Evolutionary conservation across 192 early-diverging fungal genomes (phyloP).

Genomic region (Podila clonocystis): DNA sequence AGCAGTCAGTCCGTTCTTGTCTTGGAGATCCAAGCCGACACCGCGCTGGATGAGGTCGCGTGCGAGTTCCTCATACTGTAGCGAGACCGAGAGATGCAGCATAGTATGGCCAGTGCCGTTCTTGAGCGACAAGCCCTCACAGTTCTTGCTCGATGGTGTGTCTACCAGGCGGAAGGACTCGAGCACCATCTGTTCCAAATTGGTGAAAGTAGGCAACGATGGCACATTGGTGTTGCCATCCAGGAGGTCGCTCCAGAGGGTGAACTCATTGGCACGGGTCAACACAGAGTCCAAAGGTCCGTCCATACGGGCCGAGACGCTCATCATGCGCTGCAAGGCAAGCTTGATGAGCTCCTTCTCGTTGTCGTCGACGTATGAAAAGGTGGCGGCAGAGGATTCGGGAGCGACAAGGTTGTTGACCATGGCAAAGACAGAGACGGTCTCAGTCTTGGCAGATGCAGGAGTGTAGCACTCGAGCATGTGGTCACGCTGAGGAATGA

Average conservation of each 20-base stretch:
- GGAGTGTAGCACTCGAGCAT: constrained; percentile 51
- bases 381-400: constrained; percentile 36
- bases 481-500: constrained; percentile 48
- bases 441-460: constrained; percentile 41
- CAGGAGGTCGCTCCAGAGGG: constrained; percentile 45
- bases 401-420: constrained; percentile 2
- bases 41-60: constrained; percentile 32
- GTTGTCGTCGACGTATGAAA: constrained; percentile 49
- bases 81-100: constrained; percentile 41
- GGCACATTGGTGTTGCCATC: constrained; percentile 10
- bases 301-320: constrained; percentile 46
- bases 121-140: constrained; percentile 26
- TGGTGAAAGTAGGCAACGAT: constrained; percentile 19
- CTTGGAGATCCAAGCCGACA: constrained; percentile 18
- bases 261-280: constrained; percentile 41
- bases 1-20: constrained; percentile 49
- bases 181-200: constrained; percentile 37
- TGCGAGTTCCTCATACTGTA: constrained; percentile 20
- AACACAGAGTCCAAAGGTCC: constrained; percentile 45
- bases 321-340: constrained; percentile 49
- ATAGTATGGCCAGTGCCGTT: constrained; percentile 45
- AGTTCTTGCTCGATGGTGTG: constrained; percentile 22
- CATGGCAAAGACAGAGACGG: constrained; percentile 48
- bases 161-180: constrained; percentile 29
- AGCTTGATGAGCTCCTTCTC: constrained; percentile 51